Evolutionary conservation across 2,329 filamentous ascomycete genomes (phyloP).

Genomic region (Dothideomycetes sp.): DNA sequence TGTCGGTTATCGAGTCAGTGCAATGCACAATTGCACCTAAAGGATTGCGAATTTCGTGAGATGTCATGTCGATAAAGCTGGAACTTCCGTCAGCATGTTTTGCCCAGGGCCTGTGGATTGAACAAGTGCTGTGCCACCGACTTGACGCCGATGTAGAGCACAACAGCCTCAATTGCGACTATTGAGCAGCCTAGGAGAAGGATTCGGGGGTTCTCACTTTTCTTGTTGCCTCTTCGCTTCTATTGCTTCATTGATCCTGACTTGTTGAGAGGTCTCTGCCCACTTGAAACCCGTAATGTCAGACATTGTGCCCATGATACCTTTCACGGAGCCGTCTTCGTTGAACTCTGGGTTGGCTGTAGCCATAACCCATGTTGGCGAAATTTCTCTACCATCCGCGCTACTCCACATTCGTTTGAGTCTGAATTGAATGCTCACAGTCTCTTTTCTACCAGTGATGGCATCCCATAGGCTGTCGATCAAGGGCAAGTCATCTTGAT

Average conservation of each 20-base stretch:
- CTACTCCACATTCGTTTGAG: slow-evolving; percentile 17
- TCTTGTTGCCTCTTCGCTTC: slow-evolving; percentile 11
- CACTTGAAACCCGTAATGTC: slow-evolving; percentile 36
- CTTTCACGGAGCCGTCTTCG: slow-evolving; percentile 23
- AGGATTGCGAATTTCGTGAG: slow-evolving; percentile 12
- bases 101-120: no score
- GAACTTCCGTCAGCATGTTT: no score
- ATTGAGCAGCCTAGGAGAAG: no score
- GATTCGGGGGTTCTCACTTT: no score
- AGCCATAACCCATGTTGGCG: slow-evolving; percentile 11
- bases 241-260: slow-evolving; percentile 17
- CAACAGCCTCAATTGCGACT: no score
- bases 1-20: slow-evolving; percentile 9
- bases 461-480: slow-evolving; percentile 29
- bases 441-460: slow-evolving; percentile 22
- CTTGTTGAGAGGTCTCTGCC: slow-evolving; percentile 30
- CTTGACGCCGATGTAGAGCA: no score
- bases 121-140: no score
- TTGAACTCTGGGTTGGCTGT: slow-evolving; percentile 14
- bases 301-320: slow-evolving; percentile 31
- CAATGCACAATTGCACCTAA: slow-evolving; percentile 11
- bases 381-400: slow-evolving; percentile 10
- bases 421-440: slow-evolving; percentile 34
- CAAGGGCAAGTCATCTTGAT: slow-evolving; percentile 20
- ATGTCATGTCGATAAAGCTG: slow-evolving; percentile 8